Evolutionary conservation across 805 yeast species (phyloP).

Genomic region (Pichia insulana): DNA sequence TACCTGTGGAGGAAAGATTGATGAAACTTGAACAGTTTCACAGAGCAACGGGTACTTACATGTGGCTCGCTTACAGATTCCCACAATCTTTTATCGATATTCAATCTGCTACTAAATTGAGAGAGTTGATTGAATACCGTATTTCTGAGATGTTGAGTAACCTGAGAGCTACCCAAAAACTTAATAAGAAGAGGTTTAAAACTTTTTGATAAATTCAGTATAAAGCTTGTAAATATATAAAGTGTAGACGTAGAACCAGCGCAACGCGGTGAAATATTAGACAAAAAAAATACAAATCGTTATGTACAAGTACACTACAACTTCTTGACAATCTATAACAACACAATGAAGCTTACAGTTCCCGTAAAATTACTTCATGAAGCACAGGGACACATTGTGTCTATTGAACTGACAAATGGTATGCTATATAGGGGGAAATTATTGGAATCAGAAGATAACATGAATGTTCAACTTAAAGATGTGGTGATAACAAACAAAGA

Average conservation of each 20-base stretch:
- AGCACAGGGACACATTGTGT: conserved; percentile 66
- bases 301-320: too few relatives aligned
- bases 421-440: conserved; percentile 83
- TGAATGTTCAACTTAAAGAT: conserved; percentile 83
- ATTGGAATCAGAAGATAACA: conserved; percentile 80
- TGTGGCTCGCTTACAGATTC: conserved; percentile 85
- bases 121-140: conserved; percentile 56
- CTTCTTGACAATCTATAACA: not conserved
- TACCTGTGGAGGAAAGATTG: conserved; percentile 25
- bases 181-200: conserved; percentile 14
- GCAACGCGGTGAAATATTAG: not conserved
- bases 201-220: conserved; percentile 9
- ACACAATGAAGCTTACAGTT: conserved; percentile 53
- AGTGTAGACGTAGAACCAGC: too few relatives aligned
- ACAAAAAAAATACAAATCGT: not conserved
- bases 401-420: conserved; percentile 78
- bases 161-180: conserved; percentile 18
- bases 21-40: conserved; percentile 55
- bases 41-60: conserved; percentile 53
- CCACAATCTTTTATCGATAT: conserved; percentile 74
- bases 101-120: conserved; percentile 63
- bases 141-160: conserved; percentile 41
- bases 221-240: not conserved
- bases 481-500: conserved; percentile 71
- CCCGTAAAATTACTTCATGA: conserved; percentile 80